Evolutionary conservation across 1,284 basidiomycete genomes (phyloP).

Genomic region (Fistulinella staudtii): DNA sequence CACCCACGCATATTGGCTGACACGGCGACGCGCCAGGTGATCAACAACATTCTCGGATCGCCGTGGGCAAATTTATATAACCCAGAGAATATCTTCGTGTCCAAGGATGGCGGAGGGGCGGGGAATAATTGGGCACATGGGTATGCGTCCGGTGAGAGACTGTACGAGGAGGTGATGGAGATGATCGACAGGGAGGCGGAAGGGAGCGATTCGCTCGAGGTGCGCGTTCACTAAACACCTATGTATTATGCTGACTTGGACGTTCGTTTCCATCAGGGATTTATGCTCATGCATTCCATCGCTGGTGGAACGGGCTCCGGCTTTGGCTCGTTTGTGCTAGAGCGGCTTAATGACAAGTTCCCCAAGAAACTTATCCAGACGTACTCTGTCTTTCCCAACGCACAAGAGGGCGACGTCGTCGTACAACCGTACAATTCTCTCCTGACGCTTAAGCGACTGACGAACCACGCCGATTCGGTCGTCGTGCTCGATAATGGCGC

Average conservation of each 20-base stretch:
- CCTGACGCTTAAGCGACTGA: slow-evolving; percentile 90
- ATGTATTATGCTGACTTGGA: too few species aligned
- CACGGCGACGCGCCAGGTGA: slow-evolving; percentile 62
- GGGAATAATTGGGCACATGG: slow-evolving; percentile 99
- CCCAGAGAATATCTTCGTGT: slow-evolving; percentile 96
- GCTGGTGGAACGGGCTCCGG: slow-evolving; percentile 98
- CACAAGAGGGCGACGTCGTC: slow-evolving; percentile 87
- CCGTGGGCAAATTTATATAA: slow-evolving; percentile 94
- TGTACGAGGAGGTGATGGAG: slow-evolving; percentile 98
- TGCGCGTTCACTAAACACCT: too few species aligned
- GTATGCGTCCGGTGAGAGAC: slow-evolving; percentile 83
- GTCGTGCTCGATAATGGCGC: slow-evolving; percentile 98
- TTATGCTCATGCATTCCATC: slow-evolving; percentile 98
- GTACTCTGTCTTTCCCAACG: slow-evolving; percentile 98
- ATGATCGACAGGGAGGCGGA: slow-evolving; percentile 99
- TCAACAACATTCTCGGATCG: slow-evolving; percentile 92
- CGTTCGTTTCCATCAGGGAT: slow-evolving; percentile 71
- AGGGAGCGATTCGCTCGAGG: slow-evolving; percentile 96
- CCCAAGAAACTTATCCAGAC: slow-evolving; percentile 99
- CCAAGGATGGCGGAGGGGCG: slow-evolving; percentile 94
- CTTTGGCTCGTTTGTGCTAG: slow-evolving; percentile 94
- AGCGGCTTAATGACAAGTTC: slow-evolving; percentile 95
- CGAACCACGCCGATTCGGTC: slow-evolving; percentile 96
- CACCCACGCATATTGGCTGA: background rate
- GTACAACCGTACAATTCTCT: slow-evolving; percentile 99